These are phyloP conservation scores for Pyrenochaeta sp. DNA, from an alignment of 2,329 filamentous ascomycete species.

Conservation along the genomic window DNA sequence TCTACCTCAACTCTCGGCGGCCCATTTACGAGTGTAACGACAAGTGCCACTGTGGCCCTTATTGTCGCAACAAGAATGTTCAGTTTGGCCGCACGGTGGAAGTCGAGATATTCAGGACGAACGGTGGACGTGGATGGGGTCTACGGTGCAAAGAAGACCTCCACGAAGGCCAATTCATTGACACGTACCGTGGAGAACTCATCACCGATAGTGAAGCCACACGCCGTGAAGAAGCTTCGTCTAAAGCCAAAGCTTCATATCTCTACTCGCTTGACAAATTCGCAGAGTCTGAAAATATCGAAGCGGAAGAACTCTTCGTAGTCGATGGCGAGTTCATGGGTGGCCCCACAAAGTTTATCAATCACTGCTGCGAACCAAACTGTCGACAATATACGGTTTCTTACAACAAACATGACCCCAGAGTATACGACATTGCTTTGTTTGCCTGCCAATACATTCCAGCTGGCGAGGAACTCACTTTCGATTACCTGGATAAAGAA, in stretches of 20 bases:
- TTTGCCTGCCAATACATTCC: slow-evolving; percentile 75
- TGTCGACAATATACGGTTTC: slow-evolving; percentile 81
- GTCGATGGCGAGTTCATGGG: slow-evolving; percentile 77
- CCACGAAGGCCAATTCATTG: slow-evolving; percentile 78
- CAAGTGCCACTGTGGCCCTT: slow-evolving; percentile 69
- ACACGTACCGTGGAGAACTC: slow-evolving; percentile 75
- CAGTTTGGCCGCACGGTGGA: slow-evolving; percentile 75
- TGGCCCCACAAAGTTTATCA: slow-evolving; percentile 82
- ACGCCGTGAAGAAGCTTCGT: slow-evolving; percentile 65
- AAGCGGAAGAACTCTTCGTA: slow-evolving; percentile 52
- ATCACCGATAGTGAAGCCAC: slow-evolving; percentile 67
- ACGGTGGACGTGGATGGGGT: slow-evolving; percentile 76
- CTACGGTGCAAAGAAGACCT: slow-evolving; percentile 72
- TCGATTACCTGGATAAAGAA: slow-evolving; percentile 78
- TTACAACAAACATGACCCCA: slow-evolving; percentile 77
- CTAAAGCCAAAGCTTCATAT: slow-evolving; percentile 75
- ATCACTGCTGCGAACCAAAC: slow-evolving; percentile 83
- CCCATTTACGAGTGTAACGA: slow-evolving; percentile 83
- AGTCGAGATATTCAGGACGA: slow-evolving; percentile 79
- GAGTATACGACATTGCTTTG: slow-evolving; percentile 78
- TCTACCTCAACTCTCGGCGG: slow-evolving; percentile 54
- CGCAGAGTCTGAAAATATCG: slow-evolving; percentile 65
- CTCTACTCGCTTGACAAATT: slow-evolving; percentile 87
- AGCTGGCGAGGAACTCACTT: slow-evolving; percentile 75
- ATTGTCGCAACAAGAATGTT: slow-evolving; percentile 79